phyloP scores from a whole-genome alignment of 768 basidiomycete species.

The Lentinus tigrinus region DNA sequence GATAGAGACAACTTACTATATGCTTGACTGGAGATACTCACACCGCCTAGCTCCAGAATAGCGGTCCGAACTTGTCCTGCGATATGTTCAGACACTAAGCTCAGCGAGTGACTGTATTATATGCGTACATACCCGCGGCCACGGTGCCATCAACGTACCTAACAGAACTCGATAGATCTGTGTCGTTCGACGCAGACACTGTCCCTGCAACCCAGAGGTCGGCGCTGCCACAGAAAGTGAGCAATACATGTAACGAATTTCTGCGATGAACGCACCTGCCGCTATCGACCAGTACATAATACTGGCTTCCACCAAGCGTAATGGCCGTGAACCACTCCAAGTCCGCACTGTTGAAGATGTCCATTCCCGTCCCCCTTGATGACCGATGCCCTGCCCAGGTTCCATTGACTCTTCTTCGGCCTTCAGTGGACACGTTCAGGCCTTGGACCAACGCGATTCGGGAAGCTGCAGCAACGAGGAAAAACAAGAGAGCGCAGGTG shows the following conservation, averaged over 20 bases:
- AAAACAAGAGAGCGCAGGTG: too few species aligned
- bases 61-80: slow-evolving; percentile 28
- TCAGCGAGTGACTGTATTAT: background rate
- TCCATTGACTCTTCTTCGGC: too few species aligned
- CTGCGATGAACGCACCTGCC: slow-evolving; percentile 26
- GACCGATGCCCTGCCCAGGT: background rate
- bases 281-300: slow-evolving; percentile 31
- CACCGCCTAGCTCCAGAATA: slow-evolving; percentile 25
- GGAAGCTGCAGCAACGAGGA: too few species aligned
- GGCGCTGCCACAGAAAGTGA: slow-evolving; percentile 19
- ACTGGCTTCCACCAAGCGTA: slow-evolving; percentile 25
- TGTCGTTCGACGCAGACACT: slow-evolving; percentile 21
- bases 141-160: slow-evolving; percentile 25
- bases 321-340: slow-evolving; percentile 30
- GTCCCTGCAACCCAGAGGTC: slow-evolving; percentile 31
- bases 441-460: too few species aligned
- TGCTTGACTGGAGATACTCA: slow-evolving; percentile 27
- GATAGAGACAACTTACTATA: slow-evolving; percentile 20
- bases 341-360: slow-evolving; percentile 21
- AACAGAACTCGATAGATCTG: slow-evolving; percentile 21
- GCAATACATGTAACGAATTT: too few species aligned
- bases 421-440: too few species aligned
- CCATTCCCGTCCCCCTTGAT: slow-evolving; percentile 6
- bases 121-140: slow-evolving; percentile 17
- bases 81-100: background rate